Percentiles rank a stretch among this genome's conserved stretches.
Conservation (phyloP, 768 basidiomycete genomes). For the Lactifluus hygrophoroides region DNA sequence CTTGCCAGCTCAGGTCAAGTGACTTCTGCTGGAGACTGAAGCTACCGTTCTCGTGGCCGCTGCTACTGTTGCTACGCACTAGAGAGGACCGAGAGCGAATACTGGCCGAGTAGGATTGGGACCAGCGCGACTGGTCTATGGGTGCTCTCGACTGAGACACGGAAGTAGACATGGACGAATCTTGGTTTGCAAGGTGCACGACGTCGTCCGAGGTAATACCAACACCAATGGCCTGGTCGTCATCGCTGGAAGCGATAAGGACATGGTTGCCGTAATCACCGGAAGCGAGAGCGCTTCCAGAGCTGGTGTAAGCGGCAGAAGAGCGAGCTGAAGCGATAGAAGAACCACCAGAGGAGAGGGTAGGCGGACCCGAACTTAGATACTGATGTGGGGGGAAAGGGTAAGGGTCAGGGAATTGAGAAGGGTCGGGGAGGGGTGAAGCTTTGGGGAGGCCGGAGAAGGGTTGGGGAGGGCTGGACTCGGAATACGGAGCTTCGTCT, state of each 20-base stretch:
- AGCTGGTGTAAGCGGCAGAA: constrained; percentile 70
- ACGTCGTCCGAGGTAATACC: constrained; percentile 62
- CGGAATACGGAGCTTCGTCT: constrained; percentile 32
- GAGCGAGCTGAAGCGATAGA: constrained; percentile 67
- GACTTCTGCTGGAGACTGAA: constrained; percentile 51
- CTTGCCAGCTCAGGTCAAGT: constrained; percentile 69
- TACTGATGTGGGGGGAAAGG: constrained; percentile 47
- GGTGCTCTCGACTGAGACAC: constrained; percentile 42
- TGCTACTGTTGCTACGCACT: constrained; percentile 38
- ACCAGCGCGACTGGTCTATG: constrained; percentile 63
- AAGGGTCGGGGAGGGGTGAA: constrained; percentile 50
- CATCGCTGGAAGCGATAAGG: constrained; percentile 51
- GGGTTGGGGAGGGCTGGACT: constrained; percentile 27
- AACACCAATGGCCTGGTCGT: constrained; percentile 47
- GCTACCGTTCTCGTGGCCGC: constrained; percentile 31
- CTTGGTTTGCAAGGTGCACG: constrained; percentile 50
- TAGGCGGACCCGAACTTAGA: constrained; percentile 39
- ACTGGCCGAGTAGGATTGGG: constrained; percentile 57
- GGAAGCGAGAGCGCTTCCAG: constrained; percentile 51
- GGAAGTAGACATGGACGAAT: constrained; percentile 37
- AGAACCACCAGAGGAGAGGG: constrained; percentile 63
- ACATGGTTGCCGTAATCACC: constrained; percentile 53
- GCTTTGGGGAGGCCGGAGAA: constrained; percentile 37
- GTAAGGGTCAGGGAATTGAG: constrained; percentile 65
- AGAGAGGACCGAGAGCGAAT: constrained; percentile 67